These are phyloP conservation scores for Neopestalotiopsis rosae DNA, from an alignment of 2,329 filamentous ascomycete genomes.

Conservation along the genomic window DNA sequence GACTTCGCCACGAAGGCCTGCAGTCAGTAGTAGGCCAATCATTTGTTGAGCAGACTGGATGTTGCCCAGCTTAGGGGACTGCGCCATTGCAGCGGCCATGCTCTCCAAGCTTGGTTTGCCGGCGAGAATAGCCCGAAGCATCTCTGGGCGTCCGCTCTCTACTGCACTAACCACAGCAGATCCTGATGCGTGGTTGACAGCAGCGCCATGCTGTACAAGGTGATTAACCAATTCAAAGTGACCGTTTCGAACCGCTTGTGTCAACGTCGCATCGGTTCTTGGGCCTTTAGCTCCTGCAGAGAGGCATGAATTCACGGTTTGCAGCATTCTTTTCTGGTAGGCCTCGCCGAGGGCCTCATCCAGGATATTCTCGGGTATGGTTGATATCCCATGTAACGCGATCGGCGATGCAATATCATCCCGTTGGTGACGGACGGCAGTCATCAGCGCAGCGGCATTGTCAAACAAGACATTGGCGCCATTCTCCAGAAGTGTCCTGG, in stretches of 20 bases:
- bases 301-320: not conserved
- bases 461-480: not conserved
- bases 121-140: not conserved
- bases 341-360: not conserved
- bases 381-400: not conserved
- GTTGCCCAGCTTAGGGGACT: not conserved
- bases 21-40: not conserved
- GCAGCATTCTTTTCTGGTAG: not conserved
- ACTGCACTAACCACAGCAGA: slow-evolving; percentile 3
- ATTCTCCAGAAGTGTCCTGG: not conserved
- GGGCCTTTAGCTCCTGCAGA: not conserved
- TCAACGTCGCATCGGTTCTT: not conserved
- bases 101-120: not conserved
- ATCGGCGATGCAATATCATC: not conserved
- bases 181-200: not conserved
- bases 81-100: not conserved
- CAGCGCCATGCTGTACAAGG: not conserved
- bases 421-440: not conserved
- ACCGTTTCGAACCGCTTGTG: not conserved
- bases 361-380: not conserved
- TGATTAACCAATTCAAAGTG: not conserved
- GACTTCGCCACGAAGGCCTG: not conserved
- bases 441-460: not conserved
- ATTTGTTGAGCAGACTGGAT: not conserved
- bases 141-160: not conserved